Conservation (phyloP, 2,329 filamentous ascomycete genomes). For the Pyrenophora graminea region DNA sequence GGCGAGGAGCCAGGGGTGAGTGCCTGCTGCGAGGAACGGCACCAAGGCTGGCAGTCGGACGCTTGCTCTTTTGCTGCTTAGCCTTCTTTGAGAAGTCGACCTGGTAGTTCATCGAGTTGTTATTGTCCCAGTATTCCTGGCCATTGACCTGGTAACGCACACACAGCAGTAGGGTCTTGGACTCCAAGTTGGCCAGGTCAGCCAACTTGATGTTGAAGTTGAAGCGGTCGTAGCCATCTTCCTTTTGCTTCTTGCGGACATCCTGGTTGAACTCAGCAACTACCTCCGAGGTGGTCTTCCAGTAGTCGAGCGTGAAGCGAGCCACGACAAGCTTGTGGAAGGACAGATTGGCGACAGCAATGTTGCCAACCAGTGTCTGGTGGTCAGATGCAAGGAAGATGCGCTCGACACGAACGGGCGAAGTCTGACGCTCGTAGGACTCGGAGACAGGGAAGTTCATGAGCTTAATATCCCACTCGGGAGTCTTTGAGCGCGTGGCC, state of each 20-base stretch:
- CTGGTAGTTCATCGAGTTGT: conserved; percentile 83
- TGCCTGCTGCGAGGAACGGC: conserved; percentile 56
- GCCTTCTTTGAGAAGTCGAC: conserved; percentile 87
- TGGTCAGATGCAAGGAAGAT: conserved; percentile 88
- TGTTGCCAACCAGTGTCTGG: conserved; percentile 79
- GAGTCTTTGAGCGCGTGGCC: conserved; percentile 50
- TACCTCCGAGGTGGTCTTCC: conserved; percentile 97
- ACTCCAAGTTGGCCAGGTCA: conserved; percentile 87
- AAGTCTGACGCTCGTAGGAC: conserved; percentile 62
- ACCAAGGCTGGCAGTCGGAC: conserved; percentile 55
- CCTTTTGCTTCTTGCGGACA: conserved; percentile 67
- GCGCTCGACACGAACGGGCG: conserved; percentile 79
- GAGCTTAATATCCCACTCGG: conserved; percentile 86
- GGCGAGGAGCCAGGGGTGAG: conserved; percentile 52
- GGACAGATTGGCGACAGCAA: conserved; percentile 84
- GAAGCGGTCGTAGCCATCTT: conserved; percentile 81
- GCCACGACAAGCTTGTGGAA: conserved; percentile 90
- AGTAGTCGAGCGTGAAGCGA: conserved; percentile 95
- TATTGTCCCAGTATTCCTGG: conserved; percentile 95
- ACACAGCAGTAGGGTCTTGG: conserved; percentile 91
- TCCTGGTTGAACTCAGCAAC: conserved; percentile 84
- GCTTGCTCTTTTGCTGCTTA: conserved; percentile 56
- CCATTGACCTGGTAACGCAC: conserved; percentile 84
- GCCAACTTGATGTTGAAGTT: conserved; percentile 92
- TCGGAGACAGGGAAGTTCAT: conserved; percentile 76